These are phyloP conservation scores for Yamadazyma mexicana DNA, from an alignment of 1,139 yeast species.

Conservation along the genomic window DNA sequence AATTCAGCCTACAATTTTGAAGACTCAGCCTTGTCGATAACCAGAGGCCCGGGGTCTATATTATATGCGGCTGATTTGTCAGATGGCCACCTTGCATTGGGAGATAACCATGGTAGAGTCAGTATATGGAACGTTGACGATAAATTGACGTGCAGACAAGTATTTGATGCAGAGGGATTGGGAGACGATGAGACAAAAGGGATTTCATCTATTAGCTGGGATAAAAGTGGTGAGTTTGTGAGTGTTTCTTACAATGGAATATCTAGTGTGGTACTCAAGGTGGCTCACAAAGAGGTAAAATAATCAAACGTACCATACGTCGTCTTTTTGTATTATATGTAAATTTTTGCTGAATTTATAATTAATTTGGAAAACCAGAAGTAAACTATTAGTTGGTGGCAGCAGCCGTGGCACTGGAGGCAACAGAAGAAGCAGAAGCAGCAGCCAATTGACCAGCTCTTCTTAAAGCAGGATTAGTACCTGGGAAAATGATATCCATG, in stretches of 20 bases:
- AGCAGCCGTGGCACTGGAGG: conserved; percentile 21
- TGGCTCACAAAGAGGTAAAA: neutral
- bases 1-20: conserved; percentile 5
- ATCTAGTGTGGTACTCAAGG: conserved; percentile 16
- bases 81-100: conserved; percentile 54
- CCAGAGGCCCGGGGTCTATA: conserved; percentile 14
- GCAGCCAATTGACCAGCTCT: conserved; percentile 17
- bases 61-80: conserved; percentile 55
- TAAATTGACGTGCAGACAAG: conserved; percentile 7
- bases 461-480: conserved; percentile 29
- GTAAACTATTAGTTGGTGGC: neutral
- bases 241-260: conserved; percentile 45
- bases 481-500: conserved; percentile 48
- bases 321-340: conserved; percentile 1
- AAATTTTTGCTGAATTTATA: neutral
- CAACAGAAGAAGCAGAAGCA: conserved; percentile 20
- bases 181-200: conserved; percentile 22
- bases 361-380: neutral
- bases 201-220: conserved; percentile 48
- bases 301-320: too few relatives aligned
- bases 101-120: conserved; percentile 61
- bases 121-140: conserved; percentile 47
- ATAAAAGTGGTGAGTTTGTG: conserved; percentile 28
- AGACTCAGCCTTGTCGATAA: neutral
- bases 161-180: conserved; percentile 8